phyloP scores from a whole-genome alignment of 192 early-diverging fungal species.

The Radiomyces spectabilis region DNA sequence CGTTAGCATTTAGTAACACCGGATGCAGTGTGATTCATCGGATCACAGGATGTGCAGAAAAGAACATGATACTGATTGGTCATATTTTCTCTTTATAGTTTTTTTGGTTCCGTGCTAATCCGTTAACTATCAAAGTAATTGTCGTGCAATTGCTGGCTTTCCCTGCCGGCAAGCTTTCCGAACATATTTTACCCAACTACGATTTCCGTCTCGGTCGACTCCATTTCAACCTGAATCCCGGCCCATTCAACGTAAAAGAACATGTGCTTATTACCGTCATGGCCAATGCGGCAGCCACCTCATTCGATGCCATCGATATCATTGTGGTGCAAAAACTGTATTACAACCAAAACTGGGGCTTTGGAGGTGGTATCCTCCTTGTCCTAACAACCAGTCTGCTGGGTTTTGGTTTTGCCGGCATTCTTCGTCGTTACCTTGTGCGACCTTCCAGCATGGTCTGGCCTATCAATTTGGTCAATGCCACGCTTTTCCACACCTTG shows the following conservation, averaged over 20 bases:
- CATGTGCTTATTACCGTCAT: constrained; percentile 79
- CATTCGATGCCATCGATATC: constrained; percentile 70
- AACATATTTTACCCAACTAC: constrained; percentile 47
- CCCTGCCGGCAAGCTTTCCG: constrained; percentile 63
- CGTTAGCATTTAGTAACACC: neutral
- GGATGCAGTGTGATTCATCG: neutral
- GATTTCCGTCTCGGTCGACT: constrained; percentile 42
- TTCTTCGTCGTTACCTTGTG: constrained; percentile 30
- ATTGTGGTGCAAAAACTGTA: constrained; percentile 61
- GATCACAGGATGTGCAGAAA: too few relatives aligned
- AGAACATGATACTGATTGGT: neutral
- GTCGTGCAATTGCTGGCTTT: constrained; percentile 72
- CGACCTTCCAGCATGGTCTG: constrained; percentile 39
- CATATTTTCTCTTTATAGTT: constrained; percentile 32
- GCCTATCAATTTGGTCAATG: constrained; percentile 48
- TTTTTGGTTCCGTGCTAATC: constrained; percentile 83
- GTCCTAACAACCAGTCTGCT: constrained; percentile 57
- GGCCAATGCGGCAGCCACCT: constrained; percentile 59
- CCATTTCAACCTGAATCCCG: constrained; percentile 60
- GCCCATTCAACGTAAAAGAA: constrained; percentile 86
- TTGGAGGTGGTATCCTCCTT: constrained; percentile 53
- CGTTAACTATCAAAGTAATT: constrained; percentile 57
- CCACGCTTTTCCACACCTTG: constrained; percentile 38
- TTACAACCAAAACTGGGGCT: constrained; percentile 62
- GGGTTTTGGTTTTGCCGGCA: constrained; percentile 38